phyloP scores from a whole-genome alignment of 768 basidiomycete species.

The Mycena latifolia region DNA sequence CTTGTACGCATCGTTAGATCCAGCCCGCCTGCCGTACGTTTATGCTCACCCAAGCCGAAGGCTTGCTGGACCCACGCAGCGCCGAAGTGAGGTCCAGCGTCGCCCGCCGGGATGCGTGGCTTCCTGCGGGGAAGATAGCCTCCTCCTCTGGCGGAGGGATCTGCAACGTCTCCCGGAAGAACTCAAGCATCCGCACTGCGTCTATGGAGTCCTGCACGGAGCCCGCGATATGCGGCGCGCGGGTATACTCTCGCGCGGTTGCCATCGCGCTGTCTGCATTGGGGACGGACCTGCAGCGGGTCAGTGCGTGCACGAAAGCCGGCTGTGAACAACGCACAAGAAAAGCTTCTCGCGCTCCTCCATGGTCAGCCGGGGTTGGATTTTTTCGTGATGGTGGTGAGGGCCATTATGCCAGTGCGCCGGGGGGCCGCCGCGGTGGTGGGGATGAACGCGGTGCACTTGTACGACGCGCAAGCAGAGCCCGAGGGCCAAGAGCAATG shows the following conservation, averaged over 20 bases:
- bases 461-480: slow-evolving; percentile 15
- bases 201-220: slow-evolving; percentile 70
- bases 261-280: slow-evolving; percentile 67
- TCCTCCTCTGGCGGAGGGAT: slow-evolving; percentile 54
- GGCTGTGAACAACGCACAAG: slow-evolving; percentile 35
- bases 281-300: slow-evolving; percentile 62
- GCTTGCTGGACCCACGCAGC: slow-evolving; percentile 53
- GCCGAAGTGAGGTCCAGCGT: slow-evolving; percentile 67
- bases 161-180: slow-evolving; percentile 77
- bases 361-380: slow-evolving; percentile 29
- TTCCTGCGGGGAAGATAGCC: slow-evolving; percentile 82
- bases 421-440: neutral
- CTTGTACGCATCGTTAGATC: neutral
- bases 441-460: slow-evolving; percentile 8
- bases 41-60: slow-evolving; percentile 76
- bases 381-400: neutral
- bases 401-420: too few relatives aligned
- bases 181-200: slow-evolving; percentile 73
- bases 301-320: neutral
- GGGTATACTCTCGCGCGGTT: slow-evolving; percentile 68
- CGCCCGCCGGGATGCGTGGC: slow-evolving; percentile 72
- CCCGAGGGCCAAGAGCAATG: neutral
- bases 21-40: too few relatives aligned
- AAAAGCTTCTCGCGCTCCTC: slow-evolving; percentile 42
- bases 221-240: slow-evolving; percentile 82